Evolutionary conservation across 2,329 filamentous ascomycete species (phyloP), one percentile per base, ranked within the genome.

Genomic region (Fusarium sp.): DNA sequence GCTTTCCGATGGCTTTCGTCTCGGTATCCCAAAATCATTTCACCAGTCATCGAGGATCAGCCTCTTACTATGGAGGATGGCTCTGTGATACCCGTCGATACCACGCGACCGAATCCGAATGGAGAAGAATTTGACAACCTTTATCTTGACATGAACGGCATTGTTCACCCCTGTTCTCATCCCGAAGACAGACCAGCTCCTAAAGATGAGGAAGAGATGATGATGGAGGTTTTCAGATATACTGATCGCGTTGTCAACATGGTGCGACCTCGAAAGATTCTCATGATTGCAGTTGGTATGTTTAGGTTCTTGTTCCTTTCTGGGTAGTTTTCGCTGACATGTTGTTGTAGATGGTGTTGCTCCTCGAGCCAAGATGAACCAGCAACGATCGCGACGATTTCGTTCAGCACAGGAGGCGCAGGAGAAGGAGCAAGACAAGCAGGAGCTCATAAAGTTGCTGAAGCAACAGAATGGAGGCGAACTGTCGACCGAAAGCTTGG

Each of bases 131-230:
- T 97, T 72, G 94, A 99, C 79, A 99, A 99, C 72, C 82, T 99
- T 6, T 99, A 99, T 73, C 86, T 99, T 63, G 95, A 99, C 72
- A 98, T 99, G 94, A 99, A 99, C 77, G 96, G 95, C 74, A 99
- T 99, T 67, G 95, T 99, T 33, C 95, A 99, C 80, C 96, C 96
- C 29, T 99, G 95, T 79, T 97, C 94, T 42, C 95, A 99, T 78
- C 95, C 95, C 1, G 95, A 99, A 76, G 94, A 98, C 72, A 87
- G 88, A 62, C 93, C 95, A 2, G 87, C 95, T 4, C 95, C 95
- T 10, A 90, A 89, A 71, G 94, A 95, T 59, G 95, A 99, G 79
- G 92, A 96, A 75, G 95, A 98, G 79, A 99, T 99, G 95, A 99
- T 99, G 95, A 76, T 97, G 70, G 96, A 96, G 73, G 88, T 99